Evolutionary conservation across 345 rosid species (phyloP).

Genomic region (Syzygium aqueum): DNA sequence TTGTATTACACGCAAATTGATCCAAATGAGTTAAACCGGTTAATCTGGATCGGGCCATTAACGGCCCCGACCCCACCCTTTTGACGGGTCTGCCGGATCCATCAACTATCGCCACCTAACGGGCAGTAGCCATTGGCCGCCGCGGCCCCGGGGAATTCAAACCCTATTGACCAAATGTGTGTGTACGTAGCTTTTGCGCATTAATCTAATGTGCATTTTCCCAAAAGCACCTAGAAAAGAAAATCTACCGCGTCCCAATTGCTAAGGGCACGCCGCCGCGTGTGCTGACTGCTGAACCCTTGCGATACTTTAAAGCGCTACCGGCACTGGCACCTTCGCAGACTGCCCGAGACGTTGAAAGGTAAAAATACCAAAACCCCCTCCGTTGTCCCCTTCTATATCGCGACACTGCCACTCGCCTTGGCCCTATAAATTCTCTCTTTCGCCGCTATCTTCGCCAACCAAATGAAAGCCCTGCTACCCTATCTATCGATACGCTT

Average conservation of each 20-base stretch:
- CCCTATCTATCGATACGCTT: background rate
- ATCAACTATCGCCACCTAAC: background rate
- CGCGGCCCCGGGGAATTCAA: background rate
- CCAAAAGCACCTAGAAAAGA: too few relatives aligned
- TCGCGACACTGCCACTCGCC: background rate
- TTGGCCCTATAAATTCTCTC: background rate
- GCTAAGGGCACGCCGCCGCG: background rate
- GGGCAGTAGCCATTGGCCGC: background rate
- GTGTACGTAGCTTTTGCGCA: background rate
- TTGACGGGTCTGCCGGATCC: background rate
- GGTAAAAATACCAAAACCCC: background rate
- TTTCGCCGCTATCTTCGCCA: background rate
- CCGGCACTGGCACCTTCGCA: too few relatives aligned
- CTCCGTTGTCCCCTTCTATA: too few relatives aligned
- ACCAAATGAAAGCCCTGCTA: background rate
- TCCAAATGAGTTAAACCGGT: too few relatives aligned
- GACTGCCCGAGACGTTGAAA: background rate
- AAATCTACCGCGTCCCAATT: background rate
- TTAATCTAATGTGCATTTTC: background rate
- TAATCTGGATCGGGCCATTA: too few relatives aligned
- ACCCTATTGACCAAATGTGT: background rate
- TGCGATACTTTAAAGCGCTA: background rate
- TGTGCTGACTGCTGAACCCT: too few relatives aligned
- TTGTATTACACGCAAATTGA: too few relatives aligned
- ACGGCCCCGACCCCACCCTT: too few relatives aligned